Evolutionary conservation across 148 eudicot genomes (phyloP), one percentile per base, ranked within the genome.

Genomic region (Dysphania ambrosioides): DNA sequence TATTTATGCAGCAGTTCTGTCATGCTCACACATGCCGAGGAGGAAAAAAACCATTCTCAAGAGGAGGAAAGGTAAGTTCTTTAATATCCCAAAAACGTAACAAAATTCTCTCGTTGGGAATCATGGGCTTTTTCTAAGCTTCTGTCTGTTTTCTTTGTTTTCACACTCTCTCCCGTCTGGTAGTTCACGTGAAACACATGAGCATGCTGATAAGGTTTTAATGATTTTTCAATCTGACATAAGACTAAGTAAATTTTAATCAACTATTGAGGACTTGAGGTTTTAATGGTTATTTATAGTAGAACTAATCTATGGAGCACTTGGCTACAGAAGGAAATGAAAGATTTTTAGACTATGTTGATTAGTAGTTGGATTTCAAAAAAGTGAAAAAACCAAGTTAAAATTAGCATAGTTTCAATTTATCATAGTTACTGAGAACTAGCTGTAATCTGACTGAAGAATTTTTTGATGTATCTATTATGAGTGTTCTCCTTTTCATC

Each of bases 1-100:
- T 95, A 30, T 95, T 95, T 77, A 66, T 92, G 85, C 92, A 87
- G 58, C 98, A 92, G 74, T 92, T 95, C 67, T 95, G 98, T 76
- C 92, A 95, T 73, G 92, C 93, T 56, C 98, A 92, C 80, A 80
- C 91, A 19, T 95, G 97, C 88, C 84, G 87, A n/a, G 83, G 82
- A 72, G 85, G 81, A 59, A 78, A 16, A 65, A 84, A 87, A 70
- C 98, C 97, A 29, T 92, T 95, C 77, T 70, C 90, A 30, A 83
- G 82, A 79, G 98, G 98, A 57, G 86, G 86, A 80, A 80, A 81
- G 91, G 98, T 93, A 85, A 87, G 85, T 9, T 83, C 77, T 55
- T 56, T 34, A 15, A 19, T 53, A 21, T 78, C 24, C 75, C 31
- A 29, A 27, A 53, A 62, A 44, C 34, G 16, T 21, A 24, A 44